Percentiles rank a stretch among this genome's conserved stretches.
Conservation (phyloP, 2,329 filamentous ascomycete species). For the Onygenales sp. region DNA sequence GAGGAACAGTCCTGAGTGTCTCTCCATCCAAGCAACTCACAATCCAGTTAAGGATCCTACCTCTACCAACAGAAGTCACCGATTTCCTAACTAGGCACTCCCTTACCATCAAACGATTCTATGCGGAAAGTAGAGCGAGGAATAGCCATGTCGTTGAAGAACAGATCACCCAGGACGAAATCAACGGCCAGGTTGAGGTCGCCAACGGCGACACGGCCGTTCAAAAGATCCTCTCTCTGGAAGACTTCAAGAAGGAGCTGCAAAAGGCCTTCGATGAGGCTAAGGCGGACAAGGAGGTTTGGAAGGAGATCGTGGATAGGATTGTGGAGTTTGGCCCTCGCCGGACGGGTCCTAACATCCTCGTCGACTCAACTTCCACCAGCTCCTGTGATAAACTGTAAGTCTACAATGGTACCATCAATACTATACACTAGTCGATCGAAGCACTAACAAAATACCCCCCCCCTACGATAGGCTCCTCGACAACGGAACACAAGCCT, state of each 20-base stretch:
- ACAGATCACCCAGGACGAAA: slow-evolving; percentile 28
- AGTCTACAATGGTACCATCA: background rate
- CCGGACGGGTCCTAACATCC: slow-evolving; percentile 74
- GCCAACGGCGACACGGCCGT: slow-evolving; percentile 51
- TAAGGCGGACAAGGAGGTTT: slow-evolving; percentile 65
- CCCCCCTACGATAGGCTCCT: background rate
- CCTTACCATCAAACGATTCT: slow-evolving; percentile 67
- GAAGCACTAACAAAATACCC: background rate
- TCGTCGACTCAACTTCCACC: slow-evolving; percentile 71
- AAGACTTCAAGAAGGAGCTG: slow-evolving; percentile 70
- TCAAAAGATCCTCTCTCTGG: slow-evolving; percentile 54
- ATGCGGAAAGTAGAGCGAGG: slow-evolving; percentile 56
- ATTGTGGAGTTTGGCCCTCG: slow-evolving; percentile 87
- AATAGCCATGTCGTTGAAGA: slow-evolving; percentile 30
- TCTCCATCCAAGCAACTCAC: slow-evolving; percentile 82
- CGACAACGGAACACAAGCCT: background rate
- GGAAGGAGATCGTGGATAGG: slow-evolving; percentile 66
- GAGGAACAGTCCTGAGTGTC: slow-evolving; percentile 65
- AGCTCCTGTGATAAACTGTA: slow-evolving; percentile 60
- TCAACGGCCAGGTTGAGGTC: slow-evolving; percentile 32
- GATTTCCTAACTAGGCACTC: slow-evolving; percentile 77
- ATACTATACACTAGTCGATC: background rate
- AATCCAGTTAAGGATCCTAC: slow-evolving; percentile 65
- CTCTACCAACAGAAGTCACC: slow-evolving; percentile 67
- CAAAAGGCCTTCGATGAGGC: slow-evolving; percentile 54